Evolutionary conservation across 352 stramenopile genomes (phyloP).

Genomic region (Achlya hypogyna): DNA sequence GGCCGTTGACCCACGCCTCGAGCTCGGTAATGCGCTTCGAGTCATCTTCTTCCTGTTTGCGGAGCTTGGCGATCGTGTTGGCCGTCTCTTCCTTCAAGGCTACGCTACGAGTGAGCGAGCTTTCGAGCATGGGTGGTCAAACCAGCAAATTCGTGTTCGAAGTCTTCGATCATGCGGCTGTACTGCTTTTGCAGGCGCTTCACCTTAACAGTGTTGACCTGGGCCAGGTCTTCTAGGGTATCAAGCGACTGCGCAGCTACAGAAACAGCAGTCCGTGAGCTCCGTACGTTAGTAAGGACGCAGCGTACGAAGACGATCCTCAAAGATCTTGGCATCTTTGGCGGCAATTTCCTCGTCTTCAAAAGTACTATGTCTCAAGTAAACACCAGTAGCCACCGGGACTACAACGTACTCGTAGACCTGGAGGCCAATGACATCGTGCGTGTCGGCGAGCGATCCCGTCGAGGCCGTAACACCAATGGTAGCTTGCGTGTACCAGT

Average conservation of each 20-base stretch:
- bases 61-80: slow-evolving; percentile 75
- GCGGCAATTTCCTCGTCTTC: slow-evolving; percentile 7
- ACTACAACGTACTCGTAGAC: slow-evolving; percentile 58
- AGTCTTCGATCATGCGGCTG: slow-evolving; percentile 69
- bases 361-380: slow-evolving; percentile 2
- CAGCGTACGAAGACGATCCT: slow-evolving; percentile 4
- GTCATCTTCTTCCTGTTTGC: slow-evolving; percentile 57
- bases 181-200: slow-evolving; percentile 73
- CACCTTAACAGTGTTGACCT: slow-evolving; percentile 47
- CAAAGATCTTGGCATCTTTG: neutral
- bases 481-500: slow-evolving; percentile 56
- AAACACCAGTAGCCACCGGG: neutral
- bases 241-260: slow-evolving; percentile 31
- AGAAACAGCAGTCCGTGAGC: no score
- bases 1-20: slow-evolving; percentile 54
- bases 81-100: slow-evolving; percentile 73
- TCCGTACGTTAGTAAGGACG: no score
- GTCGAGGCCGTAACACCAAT: slow-evolving; percentile 73
- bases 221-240: slow-evolving; percentile 44
- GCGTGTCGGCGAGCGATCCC: slow-evolving; percentile 73
- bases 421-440: slow-evolving; percentile 65
- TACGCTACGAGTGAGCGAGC: neutral
- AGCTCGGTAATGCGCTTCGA: slow-evolving; percentile 59
- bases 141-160: slow-evolving; percentile 73
- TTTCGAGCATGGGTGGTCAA: neutral